Evolutionary conservation across 345 rosid genomes (phyloP), one percentile per base, ranked within the genome.

Genomic region (Pelargonium nanum): DNA sequence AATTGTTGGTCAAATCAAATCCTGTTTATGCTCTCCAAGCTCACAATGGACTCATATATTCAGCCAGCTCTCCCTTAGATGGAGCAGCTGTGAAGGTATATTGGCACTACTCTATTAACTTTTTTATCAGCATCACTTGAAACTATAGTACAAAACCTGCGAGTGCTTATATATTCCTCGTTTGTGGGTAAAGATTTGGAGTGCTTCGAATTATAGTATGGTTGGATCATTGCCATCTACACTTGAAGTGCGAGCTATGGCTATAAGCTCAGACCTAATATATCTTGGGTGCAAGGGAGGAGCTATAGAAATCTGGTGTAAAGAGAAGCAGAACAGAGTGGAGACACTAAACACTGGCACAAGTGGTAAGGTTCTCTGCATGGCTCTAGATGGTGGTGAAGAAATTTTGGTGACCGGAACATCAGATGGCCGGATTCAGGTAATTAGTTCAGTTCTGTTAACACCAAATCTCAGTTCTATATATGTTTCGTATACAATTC

Each of bases 251-350:
- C 66, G 86, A 48, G 67, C 81, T 0, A 81, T 86, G 70, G 68
- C 68, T 22, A 55, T 81, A 59, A 81, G 83, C 74, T 72, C 85
- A 0, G 88, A 83, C 64, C 75, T 83, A 1, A 59, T 86, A 19
- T 83, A 86, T 64, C 65, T 86, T 69, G 92, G 88, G 4, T 79
- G 83, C 69, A 86, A 78, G 22, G 82, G 72, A 61, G 92, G 92
- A 66, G 55, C 7, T 1, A 75, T 83, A 12, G 92, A 86, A 66
- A 74, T 81, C 40, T 86, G 92, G 92, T 82, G 83, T 68, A 70
- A 56, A 26, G 81, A 86, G 77, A 81, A 73, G 68, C 83, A 65
- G 13, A 80, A 17, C 24, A 81, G 62, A 65, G 65, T 81, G 0
- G 88, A 81, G 32, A 71, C 74, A 3, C 72, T 83, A 19, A 86